Percentiles rank a stretch among this genome's conserved stretches.
These are phyloP conservation scores for Candida gorgasii DNA, from an alignment of 805 yeast species.

Conservation along the genomic window DNA sequence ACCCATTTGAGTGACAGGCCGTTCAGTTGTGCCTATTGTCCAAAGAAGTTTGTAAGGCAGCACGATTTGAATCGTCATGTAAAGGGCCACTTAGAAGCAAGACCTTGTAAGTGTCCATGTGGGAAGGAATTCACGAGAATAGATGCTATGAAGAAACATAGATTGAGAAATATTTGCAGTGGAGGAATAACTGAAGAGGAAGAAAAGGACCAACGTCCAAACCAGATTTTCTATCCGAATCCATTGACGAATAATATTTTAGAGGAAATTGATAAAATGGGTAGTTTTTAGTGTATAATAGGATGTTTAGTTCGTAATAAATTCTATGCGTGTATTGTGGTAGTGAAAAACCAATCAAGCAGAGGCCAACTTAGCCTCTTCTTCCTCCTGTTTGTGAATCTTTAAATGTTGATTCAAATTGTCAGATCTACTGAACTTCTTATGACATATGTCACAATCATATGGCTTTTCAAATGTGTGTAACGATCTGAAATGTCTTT, in stretches of 20 bases:
- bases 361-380: slow-evolving; percentile 4
- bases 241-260: slow-evolving; percentile 8
- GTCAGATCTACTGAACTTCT: slow-evolving; percentile 67
- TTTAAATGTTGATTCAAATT: slow-evolving; percentile 67
- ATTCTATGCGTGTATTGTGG: neutral
- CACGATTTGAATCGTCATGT: slow-evolving; percentile 91
- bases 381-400: slow-evolving; percentile 41
- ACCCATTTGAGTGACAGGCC: slow-evolving; percentile 96
- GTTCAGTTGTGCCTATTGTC: slow-evolving; percentile 74
- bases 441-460: slow-evolving; percentile 59
- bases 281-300: slow-evolving; percentile 5
- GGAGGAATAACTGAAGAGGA: slow-evolving; percentile 53
- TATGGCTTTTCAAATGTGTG: slow-evolving; percentile 75
- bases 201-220: neutral
- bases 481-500: slow-evolving; percentile 70
- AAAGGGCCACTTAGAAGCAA: slow-evolving; percentile 77
- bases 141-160: slow-evolving; percentile 84
- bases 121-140: slow-evolving; percentile 91
- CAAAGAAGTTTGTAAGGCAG: slow-evolving; percentile 87
- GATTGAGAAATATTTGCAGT: slow-evolving; percentile 74
- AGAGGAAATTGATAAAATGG: slow-evolving; percentile 7
- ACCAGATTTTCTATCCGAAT: neutral
- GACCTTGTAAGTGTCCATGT: slow-evolving; percentile 75
- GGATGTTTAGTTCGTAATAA: slow-evolving; percentile 1
- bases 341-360: too few relatives aligned